These are phyloP conservation scores for Cordyceps fumosorosea DNA, from an alignment of 2,329 filamentous ascomycete species.

Conservation along the genomic window DNA sequence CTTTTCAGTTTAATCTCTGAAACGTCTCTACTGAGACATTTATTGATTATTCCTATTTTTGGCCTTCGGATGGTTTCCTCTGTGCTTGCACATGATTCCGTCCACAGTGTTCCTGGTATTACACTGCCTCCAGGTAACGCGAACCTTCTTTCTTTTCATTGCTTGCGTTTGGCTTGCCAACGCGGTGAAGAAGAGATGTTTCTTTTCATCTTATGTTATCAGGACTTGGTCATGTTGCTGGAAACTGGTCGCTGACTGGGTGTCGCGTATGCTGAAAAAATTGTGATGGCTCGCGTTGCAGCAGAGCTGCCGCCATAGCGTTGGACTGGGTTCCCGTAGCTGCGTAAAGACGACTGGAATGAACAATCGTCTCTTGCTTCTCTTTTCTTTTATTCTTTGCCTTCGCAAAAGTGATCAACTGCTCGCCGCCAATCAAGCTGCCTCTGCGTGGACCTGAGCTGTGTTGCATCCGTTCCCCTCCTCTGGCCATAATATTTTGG, in stretches of 20 bases:
- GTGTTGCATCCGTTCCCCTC: neutral
- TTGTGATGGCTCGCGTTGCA: too few species aligned
- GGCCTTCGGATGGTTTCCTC: slow-evolving; percentile 28
- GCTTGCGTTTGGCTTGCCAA: slow-evolving; percentile 29
- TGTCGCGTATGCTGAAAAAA: neutral
- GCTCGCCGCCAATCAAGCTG: neutral
- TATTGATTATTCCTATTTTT: slow-evolving; percentile 72
- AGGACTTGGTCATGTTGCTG: too few species aligned
- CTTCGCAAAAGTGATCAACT: neutral
- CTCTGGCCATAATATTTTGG: neutral
- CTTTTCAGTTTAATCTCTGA: slow-evolving; percentile 97
- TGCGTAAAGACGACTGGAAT: neutral
- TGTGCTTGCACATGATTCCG: slow-evolving; percentile 35
- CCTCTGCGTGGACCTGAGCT: neutral
- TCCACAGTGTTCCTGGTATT: slow-evolving; percentile 40
- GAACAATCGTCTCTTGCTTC: neutral
- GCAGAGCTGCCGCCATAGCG: neutral
- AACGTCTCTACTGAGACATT: slow-evolving; percentile 66
- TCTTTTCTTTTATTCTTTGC: neutral
- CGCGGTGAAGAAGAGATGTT: slow-evolving; percentile 31
- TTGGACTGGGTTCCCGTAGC: neutral
- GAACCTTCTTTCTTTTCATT: slow-evolving; percentile 34
- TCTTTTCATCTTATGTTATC: too few species aligned
- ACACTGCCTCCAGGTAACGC: slow-evolving; percentile 40
- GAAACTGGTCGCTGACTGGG: too few species aligned